A percentile compares a stretch with the other conserved stretches of the same genome.
phyloP scores from a whole-genome alignment of 805 yeast species.

The Metschnikowia hibisci region DNA sequence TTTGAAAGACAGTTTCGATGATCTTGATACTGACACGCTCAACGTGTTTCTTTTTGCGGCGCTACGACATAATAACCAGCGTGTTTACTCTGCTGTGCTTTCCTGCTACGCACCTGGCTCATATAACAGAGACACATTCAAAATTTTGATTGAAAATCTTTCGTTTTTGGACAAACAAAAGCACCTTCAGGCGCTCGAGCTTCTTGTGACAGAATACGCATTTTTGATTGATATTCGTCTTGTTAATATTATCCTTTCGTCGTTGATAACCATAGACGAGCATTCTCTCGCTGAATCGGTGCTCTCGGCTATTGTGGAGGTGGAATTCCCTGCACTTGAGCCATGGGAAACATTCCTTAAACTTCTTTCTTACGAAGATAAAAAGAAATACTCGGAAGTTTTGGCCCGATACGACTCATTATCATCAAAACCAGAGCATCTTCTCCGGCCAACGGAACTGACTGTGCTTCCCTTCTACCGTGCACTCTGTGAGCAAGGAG shows the following conservation, averaged over 20 bases:
- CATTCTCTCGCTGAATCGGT: constrained; percentile 13
- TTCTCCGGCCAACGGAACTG: constrained; percentile 22
- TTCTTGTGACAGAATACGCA: constrained; percentile 5
- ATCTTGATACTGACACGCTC: constrained; percentile 17
- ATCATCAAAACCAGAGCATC: constrained; percentile 12
- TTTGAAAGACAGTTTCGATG: constrained; percentile 15
- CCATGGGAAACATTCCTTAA: constrained; percentile 18
- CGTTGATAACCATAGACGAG: constrained; percentile 12
- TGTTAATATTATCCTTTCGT: constrained; percentile 18
- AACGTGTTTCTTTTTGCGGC: constrained; percentile 29
- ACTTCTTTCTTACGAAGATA: constrained; percentile 23
- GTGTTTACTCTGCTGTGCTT: constrained; percentile 22
- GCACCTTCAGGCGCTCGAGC: not conserved
- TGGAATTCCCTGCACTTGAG: constrained; percentile 1
- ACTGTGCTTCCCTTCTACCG: constrained; percentile 24
- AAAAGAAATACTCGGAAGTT: constrained; percentile 14
- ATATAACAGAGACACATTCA: constrained; percentile 12
- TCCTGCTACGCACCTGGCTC: constrained; percentile 2
- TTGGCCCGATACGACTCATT: constrained; percentile 17
- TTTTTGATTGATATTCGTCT: constrained; percentile 17
- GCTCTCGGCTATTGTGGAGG: constrained; percentile 8
- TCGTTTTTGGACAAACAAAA: constrained; percentile 5
- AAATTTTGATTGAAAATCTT: constrained; percentile 14
- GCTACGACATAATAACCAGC: constrained; percentile 23
- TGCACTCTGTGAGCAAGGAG: constrained; percentile 13